These are phyloP conservation scores for Syzygium syzygioides DNA, from an alignment of 441 rosid genomes.

Conservation along the genomic window DNA sequence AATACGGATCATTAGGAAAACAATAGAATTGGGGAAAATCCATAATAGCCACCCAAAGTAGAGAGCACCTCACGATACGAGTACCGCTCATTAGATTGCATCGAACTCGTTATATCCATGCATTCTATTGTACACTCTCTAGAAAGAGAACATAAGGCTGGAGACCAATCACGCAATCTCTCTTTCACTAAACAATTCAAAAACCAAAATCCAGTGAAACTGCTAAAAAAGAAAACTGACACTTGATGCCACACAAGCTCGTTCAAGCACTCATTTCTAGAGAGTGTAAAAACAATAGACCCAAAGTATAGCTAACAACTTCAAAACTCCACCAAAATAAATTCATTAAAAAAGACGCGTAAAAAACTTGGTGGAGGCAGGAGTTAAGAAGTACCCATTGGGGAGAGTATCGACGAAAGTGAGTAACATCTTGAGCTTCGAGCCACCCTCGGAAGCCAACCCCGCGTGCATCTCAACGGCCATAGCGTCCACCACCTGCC, in stretches of 20 bases:
- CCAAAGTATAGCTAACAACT: background rate
- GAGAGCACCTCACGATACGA: background rate
- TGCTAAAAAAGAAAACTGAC: background rate
- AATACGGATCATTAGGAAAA: background rate
- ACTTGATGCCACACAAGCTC: background rate
- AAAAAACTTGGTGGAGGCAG: background rate
- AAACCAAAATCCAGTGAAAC: background rate
- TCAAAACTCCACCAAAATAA: background rate
- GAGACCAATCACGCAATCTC: background rate
- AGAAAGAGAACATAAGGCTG: background rate
- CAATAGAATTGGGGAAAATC: background rate
- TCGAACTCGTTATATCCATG: background rate
- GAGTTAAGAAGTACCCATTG: constrained; percentile 43
- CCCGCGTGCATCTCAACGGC: constrained; percentile 99
- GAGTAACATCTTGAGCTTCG: constrained; percentile 93
- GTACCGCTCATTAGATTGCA: background rate
- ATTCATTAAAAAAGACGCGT: background rate
- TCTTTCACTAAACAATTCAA: background rate
- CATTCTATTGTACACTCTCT: background rate
- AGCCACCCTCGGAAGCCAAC: constrained; percentile 94
- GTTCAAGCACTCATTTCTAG: background rate
- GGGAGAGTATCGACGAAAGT: constrained; percentile 85
- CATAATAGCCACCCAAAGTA: background rate
- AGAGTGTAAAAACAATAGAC: background rate
- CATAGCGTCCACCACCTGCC: constrained; percentile 82